These are phyloP conservation scores for Metschnikowia hibisci DNA, from an alignment of 805 yeast genomes.

Conservation along the genomic window DNA sequence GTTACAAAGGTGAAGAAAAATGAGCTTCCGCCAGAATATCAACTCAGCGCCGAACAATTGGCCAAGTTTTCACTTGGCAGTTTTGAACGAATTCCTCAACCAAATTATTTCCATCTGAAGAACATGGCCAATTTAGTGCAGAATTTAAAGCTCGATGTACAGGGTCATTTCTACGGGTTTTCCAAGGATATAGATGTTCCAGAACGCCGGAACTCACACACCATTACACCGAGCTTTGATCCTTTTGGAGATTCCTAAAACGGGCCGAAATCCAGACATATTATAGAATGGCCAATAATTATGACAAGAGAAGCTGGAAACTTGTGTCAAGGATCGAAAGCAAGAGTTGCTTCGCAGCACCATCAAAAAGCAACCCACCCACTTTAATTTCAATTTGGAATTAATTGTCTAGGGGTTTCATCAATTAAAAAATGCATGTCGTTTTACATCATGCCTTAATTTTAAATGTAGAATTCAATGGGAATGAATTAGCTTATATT, in stretches of 20 bases:
- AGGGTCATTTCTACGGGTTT: constrained; percentile 42
- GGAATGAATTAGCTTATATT: too few species aligned
- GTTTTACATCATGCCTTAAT: too few species aligned
- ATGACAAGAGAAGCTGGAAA: too few species aligned
- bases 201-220: constrained; percentile 11
- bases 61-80: constrained; percentile 43
- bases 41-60: constrained; percentile 36
- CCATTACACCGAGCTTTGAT: constrained; percentile 14
- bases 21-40: constrained; percentile 36
- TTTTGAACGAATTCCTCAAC: constrained; percentile 36
- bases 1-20: constrained; percentile 9
- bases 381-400: too few species aligned
- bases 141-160: constrained; percentile 40
- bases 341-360: too few species aligned
- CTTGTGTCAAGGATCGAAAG: too few species aligned
- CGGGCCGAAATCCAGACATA: too few species aligned
- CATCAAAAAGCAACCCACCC: too few species aligned
- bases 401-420: too few species aligned
- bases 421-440: too few species aligned
- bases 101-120: constrained; percentile 50
- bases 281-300: too few species aligned
- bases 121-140: constrained; percentile 46
- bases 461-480: too few species aligned
- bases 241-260: constrained; percentile 13
- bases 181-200: constrained; percentile 1